Evolutionary conservation across 1,284 basidiomycete genomes (phyloP).

Genomic region (Tetrapyrgos nigripes): DNA sequence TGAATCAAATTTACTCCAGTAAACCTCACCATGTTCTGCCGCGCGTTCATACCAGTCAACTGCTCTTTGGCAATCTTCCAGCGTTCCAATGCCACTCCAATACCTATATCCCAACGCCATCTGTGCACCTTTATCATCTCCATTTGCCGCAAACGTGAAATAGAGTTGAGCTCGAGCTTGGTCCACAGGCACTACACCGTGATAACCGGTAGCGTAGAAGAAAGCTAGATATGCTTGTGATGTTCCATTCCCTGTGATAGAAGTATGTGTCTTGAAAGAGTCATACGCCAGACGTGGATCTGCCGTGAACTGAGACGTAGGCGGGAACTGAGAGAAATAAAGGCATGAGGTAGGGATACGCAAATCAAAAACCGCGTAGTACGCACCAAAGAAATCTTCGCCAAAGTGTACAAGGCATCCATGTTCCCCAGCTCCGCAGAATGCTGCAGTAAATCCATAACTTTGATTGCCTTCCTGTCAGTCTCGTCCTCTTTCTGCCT

Average conservation of each 20-base stretch:
- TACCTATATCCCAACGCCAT: constrained; percentile 96
- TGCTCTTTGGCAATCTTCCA: constrained; percentile 85
- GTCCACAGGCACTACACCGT: constrained; percentile 68
- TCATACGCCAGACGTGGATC: constrained; percentile 68
- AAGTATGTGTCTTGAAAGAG: constrained; percentile 66
- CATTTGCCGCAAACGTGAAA: constrained; percentile 92
- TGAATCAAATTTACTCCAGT: neutral
- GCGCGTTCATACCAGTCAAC: constrained; percentile 89
- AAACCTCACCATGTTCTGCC: constrained; percentile 74
- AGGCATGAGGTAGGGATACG: constrained; percentile 1
- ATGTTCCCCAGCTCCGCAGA: constrained; percentile 80
- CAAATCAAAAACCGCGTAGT: constrained; percentile 10
- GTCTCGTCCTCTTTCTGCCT: constrained; percentile 67
- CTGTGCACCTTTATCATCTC: constrained; percentile 86
- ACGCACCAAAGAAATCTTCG: constrained; percentile 74
- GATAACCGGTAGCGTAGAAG: constrained; percentile 88
- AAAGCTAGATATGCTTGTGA: constrained; percentile 88
- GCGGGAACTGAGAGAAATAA: constrained; percentile 68
- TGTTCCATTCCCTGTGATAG: constrained; percentile 76
- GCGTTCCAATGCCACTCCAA: constrained; percentile 92
- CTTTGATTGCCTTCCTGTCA: constrained; percentile 72
- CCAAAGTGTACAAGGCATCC: constrained; percentile 79
- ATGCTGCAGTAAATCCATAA: constrained; percentile 78
- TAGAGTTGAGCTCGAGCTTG: constrained; percentile 87
- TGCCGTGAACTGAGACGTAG: constrained; percentile 64